Conservation (phyloP, 2,329 filamentous ascomycete genomes). For the Tothia fuscella region DNA sequence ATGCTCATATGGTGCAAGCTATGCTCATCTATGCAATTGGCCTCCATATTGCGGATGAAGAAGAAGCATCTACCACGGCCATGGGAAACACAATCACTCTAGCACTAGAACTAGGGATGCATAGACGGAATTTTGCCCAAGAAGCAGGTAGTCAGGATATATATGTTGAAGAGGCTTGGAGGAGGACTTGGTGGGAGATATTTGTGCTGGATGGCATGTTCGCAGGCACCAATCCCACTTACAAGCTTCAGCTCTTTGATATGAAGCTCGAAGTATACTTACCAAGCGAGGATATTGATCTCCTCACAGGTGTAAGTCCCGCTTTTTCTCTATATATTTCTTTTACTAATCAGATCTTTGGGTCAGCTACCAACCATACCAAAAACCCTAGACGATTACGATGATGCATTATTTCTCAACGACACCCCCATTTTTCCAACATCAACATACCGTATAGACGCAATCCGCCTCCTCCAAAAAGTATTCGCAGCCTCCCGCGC, state of each 20-base stretch:
- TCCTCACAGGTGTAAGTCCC: constrained; percentile 29
- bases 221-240: constrained; percentile 63
- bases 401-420: constrained; percentile 62
- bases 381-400: constrained; percentile 57
- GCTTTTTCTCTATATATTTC: background rate
- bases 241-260: constrained; percentile 58
- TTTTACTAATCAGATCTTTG: background rate
- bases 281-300: constrained; percentile 75
- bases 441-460: constrained; percentile 73
- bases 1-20: constrained; percentile 57
- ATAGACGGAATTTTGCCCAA: constrained; percentile 55
- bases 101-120: constrained; percentile 65
- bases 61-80: constrained; percentile 56
- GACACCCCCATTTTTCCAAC: constrained; percentile 66
- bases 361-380: constrained; percentile 24
- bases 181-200: constrained; percentile 82
- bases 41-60: constrained; percentile 58
- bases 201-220: constrained; percentile 78
- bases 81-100: constrained; percentile 57
- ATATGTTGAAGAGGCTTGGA: constrained; percentile 69
- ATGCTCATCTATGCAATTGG: constrained; percentile 66
- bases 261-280: constrained; percentile 57
- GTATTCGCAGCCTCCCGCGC: constrained; percentile 46
- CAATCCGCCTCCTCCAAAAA: constrained; percentile 63
- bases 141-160: constrained; percentile 51